phyloP scores from a whole-genome alignment of 2,329 filamentous ascomycete genomes.

The Tolypocladium sp. region DNA sequence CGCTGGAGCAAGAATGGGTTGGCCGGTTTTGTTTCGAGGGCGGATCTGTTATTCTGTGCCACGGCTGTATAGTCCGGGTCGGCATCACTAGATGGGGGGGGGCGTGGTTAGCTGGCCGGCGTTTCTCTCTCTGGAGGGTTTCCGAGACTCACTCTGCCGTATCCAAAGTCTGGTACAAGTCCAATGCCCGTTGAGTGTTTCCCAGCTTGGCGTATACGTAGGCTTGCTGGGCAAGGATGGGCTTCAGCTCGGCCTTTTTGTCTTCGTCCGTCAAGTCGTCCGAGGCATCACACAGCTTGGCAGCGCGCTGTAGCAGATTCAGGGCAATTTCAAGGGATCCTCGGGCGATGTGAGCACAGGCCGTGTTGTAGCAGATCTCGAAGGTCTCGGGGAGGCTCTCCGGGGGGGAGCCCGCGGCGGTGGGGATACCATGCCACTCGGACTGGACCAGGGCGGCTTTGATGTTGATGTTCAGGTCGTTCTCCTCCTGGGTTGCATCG shows the following conservation, averaged over 20 bases:
- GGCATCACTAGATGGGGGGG: conserved; percentile 38
- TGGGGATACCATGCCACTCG: conserved; percentile 52
- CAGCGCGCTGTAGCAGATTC: conserved; percentile 59
- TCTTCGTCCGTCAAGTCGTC: conserved; percentile 68
- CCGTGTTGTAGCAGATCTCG: conserved; percentile 74
- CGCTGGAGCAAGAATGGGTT: conserved; percentile 65
- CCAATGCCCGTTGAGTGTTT: conserved; percentile 54
- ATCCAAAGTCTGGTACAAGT: conserved; percentile 53
- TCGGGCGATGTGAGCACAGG: conserved; percentile 62
- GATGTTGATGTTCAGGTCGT: conserved; percentile 70
- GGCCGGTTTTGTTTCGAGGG: conserved; percentile 27
- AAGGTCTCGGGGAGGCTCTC: conserved; percentile 62
- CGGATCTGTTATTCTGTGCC: conserved; percentile 53
- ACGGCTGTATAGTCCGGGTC: conserved; percentile 60
- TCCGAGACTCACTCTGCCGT: conserved; percentile 45
- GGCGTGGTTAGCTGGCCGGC: background rate
- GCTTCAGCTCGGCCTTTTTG: conserved; percentile 63
- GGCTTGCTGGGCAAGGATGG: conserved; percentile 68
- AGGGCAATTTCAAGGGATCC: conserved; percentile 57
- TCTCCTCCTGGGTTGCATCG: conserved; percentile 51
- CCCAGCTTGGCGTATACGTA: conserved; percentile 62
- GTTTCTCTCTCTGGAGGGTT: background rate
- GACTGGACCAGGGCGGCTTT: conserved; percentile 64
- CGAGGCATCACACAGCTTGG: conserved; percentile 60
- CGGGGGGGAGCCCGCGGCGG: conserved; percentile 32